A percentile compares a stretch with the other conserved stretches of the same genome.
Evolutionary conservation across 257 asterid genomes (phyloP).

Genomic region (Nicotiana obtusifolia): DNA sequence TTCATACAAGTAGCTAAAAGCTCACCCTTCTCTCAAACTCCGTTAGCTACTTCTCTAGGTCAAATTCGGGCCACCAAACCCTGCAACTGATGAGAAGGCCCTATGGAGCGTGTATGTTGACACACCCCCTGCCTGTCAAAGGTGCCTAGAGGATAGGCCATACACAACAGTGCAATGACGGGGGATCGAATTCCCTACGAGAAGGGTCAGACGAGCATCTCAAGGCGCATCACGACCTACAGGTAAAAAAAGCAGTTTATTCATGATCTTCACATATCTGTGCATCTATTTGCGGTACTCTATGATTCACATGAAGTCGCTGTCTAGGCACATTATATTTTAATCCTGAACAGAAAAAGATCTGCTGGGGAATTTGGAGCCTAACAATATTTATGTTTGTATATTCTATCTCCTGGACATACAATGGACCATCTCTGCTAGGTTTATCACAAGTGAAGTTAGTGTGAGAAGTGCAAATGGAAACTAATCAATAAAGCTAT

Average conservation of each 20-base stretch:
- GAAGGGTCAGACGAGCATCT: too few relatives aligned
- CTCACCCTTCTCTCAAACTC: too few relatives aligned
- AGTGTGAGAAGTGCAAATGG: too few relatives aligned
- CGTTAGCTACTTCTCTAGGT: neutral
- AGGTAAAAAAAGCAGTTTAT: neutral
- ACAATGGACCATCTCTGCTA: neutral
- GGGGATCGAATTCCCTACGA: too few relatives aligned
- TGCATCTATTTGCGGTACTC: neutral
- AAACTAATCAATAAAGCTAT: too few relatives aligned
- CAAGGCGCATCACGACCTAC: too few relatives aligned
- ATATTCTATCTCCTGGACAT: neutral
- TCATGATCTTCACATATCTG: neutral
- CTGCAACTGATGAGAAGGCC: neutral
- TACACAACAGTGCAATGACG: too few relatives aligned
- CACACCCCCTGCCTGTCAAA: too few relatives aligned
- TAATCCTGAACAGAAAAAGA: neutral
- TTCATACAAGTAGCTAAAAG: too few relatives aligned
- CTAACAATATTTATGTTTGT: neutral
- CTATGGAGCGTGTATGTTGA: too few relatives aligned
- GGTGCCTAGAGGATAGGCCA: too few relatives aligned
- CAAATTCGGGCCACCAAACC: slow-evolving; percentile 12
- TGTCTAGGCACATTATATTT: neutral
- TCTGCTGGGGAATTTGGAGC: neutral
- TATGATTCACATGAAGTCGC: neutral
- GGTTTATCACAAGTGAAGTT: neutral